Percentiles rank a stretch among this genome's conserved stretches.
phyloP scores from a whole-genome alignment of 139 green algal species.

The Chlorella sp. region DNA sequence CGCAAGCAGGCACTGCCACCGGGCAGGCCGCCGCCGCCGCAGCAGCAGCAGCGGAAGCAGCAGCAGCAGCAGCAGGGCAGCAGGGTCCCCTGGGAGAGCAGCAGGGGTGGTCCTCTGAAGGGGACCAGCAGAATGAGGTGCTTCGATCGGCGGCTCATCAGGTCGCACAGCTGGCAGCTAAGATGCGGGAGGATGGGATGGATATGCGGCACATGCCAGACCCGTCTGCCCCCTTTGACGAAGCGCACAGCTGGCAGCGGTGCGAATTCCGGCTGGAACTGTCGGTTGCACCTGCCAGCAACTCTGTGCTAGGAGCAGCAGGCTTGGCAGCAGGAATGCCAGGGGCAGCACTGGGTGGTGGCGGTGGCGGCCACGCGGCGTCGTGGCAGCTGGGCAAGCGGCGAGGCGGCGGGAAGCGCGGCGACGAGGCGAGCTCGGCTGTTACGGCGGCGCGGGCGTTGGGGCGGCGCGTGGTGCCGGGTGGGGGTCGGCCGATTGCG shows the following conservation, averaged over 20 bases:
- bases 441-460: background rate
- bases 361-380: background rate
- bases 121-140: constrained; percentile 8
- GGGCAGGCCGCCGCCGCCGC: background rate
- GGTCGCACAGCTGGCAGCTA: background rate
- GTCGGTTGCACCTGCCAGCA: background rate
- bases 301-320: background rate
- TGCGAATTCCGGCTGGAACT: constrained; percentile 26
- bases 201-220: background rate
- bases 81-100: background rate
- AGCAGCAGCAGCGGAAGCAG: background rate
- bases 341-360: background rate
- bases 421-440: background rate
- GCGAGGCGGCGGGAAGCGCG: no score
- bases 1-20: background rate
- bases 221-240: background rate
- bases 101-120: background rate
- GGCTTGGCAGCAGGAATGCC: no score
- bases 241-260: constrained; percentile 5
- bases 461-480: constrained; percentile 1
- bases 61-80: background rate
- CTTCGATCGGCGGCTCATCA: background rate
- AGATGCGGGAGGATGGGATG: background rate
- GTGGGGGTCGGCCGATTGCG: background rate
- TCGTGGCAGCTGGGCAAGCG: background rate